These are phyloP conservation scores for Alternaria sp. DNA, from an alignment of 2,329 filamentous ascomycete species.

Conservation along the genomic window DNA sequence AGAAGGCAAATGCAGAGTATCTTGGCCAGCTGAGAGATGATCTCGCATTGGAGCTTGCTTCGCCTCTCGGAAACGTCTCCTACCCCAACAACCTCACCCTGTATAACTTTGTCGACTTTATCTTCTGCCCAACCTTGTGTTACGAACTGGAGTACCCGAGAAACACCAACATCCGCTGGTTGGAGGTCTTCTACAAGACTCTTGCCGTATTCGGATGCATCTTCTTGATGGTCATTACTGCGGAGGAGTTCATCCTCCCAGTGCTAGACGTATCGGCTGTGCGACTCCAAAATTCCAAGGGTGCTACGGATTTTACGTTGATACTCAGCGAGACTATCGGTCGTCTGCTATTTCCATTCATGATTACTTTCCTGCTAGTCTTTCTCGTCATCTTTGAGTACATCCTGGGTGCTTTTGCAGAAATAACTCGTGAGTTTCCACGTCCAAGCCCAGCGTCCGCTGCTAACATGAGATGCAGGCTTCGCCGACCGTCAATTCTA, in stretches of 20 bases:
- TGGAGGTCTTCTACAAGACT: slow-evolving; percentile 81
- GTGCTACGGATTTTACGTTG: slow-evolving; percentile 71
- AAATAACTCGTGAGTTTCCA: slow-evolving; percentile 71
- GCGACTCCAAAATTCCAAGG: slow-evolving; percentile 56
- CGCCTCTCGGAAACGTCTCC: slow-evolving; percentile 84
- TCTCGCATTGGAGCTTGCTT: slow-evolving; percentile 88
- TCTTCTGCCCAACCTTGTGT: slow-evolving; percentile 93
- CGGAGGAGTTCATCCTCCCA: slow-evolving; percentile 94
- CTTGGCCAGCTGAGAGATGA: slow-evolving; percentile 78
- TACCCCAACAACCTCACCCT: slow-evolving; percentile 89
- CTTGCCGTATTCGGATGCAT: slow-evolving; percentile 94
- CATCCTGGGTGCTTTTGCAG: slow-evolving; percentile 89
- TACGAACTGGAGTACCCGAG: slow-evolving; percentile 98
- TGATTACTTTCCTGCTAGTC: slow-evolving; percentile 92
- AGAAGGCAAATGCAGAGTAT: slow-evolving; percentile 40
- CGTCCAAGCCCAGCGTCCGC: neutral
- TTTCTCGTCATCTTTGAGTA: slow-evolving; percentile 99
- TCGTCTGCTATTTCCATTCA: slow-evolving; percentile 93
- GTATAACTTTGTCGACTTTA: slow-evolving; percentile 82
- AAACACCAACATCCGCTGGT: slow-evolving; percentile 75
- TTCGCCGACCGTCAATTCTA: slow-evolving; percentile 11
- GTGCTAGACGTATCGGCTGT: slow-evolving; percentile 77
- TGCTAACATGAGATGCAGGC: slow-evolving; percentile 1
- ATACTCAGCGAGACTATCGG: slow-evolving; percentile 89
- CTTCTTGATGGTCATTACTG: slow-evolving; percentile 88